Percentiles rank a stretch among this genome's conserved stretches.
Conservation (phyloP, 192 early-diverging fungal species). For the Helicostylum pulchrum region DNA sequence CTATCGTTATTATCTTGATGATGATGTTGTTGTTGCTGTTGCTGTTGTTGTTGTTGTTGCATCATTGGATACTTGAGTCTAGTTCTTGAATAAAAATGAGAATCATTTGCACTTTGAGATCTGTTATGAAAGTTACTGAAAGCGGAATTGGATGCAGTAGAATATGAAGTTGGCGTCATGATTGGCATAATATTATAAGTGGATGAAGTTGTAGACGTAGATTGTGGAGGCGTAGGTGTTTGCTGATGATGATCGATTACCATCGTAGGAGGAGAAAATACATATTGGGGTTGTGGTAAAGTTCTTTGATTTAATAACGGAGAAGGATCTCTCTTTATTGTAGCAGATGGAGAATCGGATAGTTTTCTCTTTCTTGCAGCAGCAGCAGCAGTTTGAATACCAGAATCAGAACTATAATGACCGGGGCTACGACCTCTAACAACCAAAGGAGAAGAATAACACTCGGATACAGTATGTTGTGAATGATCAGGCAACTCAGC, state of each 20-base stretch:
- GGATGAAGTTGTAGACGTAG: neutral
- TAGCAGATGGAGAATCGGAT: too few relatives aligned
- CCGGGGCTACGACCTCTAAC: constrained; percentile 88
- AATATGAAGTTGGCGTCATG: neutral
- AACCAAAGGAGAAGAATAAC: constrained; percentile 71
- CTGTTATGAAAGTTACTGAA: constrained; percentile 4
- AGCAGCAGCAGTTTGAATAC: too few relatives aligned
- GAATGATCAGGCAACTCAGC: constrained; percentile 58
- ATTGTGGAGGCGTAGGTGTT: neutral
- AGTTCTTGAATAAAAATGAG: constrained; percentile 1
- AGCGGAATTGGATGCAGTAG: neutral
- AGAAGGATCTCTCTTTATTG: too few relatives aligned
- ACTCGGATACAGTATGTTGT: constrained; percentile 51
- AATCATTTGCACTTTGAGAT: constrained; percentile 24
- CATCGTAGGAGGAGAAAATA: constrained; percentile 16
- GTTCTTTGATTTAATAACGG: too few relatives aligned
- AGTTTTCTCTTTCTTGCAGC: constrained; percentile 5
- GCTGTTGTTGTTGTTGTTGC: neutral
- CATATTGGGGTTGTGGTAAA: constrained; percentile 11
- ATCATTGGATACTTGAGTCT: too few relatives aligned
- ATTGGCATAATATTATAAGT: neutral
- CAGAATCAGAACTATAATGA: constrained; percentile 56
- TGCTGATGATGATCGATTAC: neutral
- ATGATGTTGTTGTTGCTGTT: neutral
- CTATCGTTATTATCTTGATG: neutral